Evolutionary conservation across 208 protist genomes (phyloP).

Genomic region (Porcisia deanei): DNA sequence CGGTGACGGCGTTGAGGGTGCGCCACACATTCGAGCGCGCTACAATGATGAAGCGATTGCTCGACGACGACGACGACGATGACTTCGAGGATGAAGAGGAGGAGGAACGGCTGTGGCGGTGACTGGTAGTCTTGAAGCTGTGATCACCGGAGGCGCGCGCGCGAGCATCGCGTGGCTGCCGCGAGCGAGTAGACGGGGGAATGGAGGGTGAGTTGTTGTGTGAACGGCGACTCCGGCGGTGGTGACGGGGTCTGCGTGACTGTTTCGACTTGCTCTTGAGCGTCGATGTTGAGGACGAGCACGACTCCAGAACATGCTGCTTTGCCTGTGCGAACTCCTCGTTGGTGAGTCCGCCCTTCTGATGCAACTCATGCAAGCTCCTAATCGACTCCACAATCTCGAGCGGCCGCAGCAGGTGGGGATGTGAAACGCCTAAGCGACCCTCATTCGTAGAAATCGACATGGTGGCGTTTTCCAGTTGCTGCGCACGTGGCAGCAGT

Average conservation of each 20-base stretch:
- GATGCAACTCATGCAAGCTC: conserved; percentile 66
- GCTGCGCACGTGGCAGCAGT: conserved; percentile 7
- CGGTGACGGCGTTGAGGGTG: conserved; percentile 36
- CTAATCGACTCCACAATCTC: conserved; percentile 69
- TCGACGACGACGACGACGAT: conserved; percentile 34
- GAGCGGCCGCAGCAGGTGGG: conserved; percentile 33
- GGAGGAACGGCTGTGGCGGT: conserved; percentile 17
- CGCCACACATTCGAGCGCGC: conserved; percentile 75
- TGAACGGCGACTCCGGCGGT: conserved; percentile 1
- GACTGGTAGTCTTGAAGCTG: conserved; percentile 12
- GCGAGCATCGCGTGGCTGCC: neutral
- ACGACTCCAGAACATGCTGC: conserved; percentile 60
- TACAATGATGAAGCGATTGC: conserved; percentile 63
- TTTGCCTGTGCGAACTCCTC: conserved; percentile 82
- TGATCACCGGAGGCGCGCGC: neutral
- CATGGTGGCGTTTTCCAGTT: neutral
- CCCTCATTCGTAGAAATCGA: neutral
- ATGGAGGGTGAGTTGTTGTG: neutral
- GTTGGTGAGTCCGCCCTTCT: conserved; percentile 61
- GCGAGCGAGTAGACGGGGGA: neutral
- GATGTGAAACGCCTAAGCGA: conserved; percentile 13
- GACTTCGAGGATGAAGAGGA: conserved; percentile 33
- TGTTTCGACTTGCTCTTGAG: conserved; percentile 9
- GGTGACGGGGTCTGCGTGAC: conserved; percentile 1
- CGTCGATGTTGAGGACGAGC: conserved; percentile 15